A percentile compares a stretch with the other conserved stretches of the same genome.
Evolutionary conservation across 148 eudicot species (phyloP).

Genomic region (Rhododendron molle): DNA sequence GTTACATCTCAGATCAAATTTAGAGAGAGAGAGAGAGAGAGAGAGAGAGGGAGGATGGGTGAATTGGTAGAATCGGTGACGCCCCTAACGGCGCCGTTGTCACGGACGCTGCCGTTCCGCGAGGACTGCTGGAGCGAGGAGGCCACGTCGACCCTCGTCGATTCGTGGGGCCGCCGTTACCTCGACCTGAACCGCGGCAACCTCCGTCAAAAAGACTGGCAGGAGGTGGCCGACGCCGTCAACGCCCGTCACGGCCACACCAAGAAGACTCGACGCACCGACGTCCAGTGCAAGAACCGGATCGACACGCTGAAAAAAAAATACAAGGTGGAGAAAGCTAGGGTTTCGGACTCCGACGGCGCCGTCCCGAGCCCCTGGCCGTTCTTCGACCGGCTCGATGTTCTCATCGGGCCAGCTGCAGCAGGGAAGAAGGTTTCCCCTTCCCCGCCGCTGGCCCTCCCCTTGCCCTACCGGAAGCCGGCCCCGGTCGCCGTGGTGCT

Average conservation of each 20-base stretch:
- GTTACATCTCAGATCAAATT: neutral
- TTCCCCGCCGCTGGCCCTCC: conserved; percentile 21
- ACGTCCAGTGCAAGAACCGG: conserved; percentile 78
- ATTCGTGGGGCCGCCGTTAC: conserved; percentile 62
- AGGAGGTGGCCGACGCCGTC: conserved; percentile 67
- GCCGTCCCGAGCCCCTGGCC: conserved; percentile 55
- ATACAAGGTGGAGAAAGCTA: conserved; percentile 65
- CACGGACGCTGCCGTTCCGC: conserved; percentile 31
- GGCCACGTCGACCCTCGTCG: conserved; percentile 59
- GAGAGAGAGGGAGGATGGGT: conserved; percentile 20
- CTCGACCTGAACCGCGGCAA: conserved; percentile 53
- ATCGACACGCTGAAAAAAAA: conserved; percentile 81
- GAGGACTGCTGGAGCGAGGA: conserved; percentile 78
- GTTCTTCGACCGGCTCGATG: conserved; percentile 54
- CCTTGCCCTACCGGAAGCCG: conserved; percentile 20
- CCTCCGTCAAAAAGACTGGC: conserved; percentile 75
- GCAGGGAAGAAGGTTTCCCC: conserved; percentile 51
- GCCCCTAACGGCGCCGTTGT: conserved; percentile 10
- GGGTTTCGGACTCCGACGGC: conserved; percentile 26
- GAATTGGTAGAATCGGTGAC: conserved; percentile 32
- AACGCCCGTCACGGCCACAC: conserved; percentile 37
- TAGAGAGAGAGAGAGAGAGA: neutral
- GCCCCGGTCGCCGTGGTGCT: conserved; percentile 27
- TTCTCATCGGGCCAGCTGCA: conserved; percentile 42
- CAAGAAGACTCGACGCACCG: conserved; percentile 44